A percentile compares a stretch with the other conserved stretches of the same genome.
These are phyloP conservation scores for Hypoxylon rubiginosum DNA, from an alignment of 2,329 filamentous ascomycete genomes.

Conservation along the genomic window DNA sequence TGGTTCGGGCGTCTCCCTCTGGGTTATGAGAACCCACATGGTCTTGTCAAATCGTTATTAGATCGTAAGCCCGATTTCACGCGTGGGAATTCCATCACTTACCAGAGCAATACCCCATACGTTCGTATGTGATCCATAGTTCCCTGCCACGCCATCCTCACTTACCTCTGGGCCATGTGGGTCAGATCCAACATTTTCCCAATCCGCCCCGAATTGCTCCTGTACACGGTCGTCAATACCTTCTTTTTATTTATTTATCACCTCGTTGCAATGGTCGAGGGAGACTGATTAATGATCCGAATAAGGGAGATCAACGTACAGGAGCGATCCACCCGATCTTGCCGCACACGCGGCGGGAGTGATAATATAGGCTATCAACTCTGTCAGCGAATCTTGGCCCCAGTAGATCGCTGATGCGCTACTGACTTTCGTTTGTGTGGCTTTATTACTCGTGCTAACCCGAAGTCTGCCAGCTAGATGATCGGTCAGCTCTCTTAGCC, in stretches of 20 bases:
- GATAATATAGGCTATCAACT: conserved; percentile 40
- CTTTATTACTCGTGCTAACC: conserved; percentile 32
- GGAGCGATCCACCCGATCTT: conserved; percentile 36
- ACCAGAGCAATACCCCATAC: conserved; percentile 33
- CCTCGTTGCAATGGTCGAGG: no score
- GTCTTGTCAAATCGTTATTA: conserved; percentile 31
- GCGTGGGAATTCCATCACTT: conserved; percentile 3
- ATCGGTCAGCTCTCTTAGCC: conserved; percentile 3
- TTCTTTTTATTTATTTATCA: background rate
- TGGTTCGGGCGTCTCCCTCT: conserved; percentile 28
- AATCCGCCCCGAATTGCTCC: conserved; percentile 33
- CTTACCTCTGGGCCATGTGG: conserved; percentile 4
- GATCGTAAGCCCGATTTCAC: background rate
- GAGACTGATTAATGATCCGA: background rate
- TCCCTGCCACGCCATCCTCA: conserved; percentile 14
- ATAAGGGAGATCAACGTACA: conserved; percentile 23
- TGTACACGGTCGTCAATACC: background rate
- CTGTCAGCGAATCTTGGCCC: background rate
- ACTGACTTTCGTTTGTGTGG: conserved; percentile 45
- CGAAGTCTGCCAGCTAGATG: conserved; percentile 46
- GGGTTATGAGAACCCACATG: conserved; percentile 49
- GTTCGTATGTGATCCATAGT: conserved; percentile 29
- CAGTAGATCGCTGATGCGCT: background rate
- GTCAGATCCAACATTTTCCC: conserved; percentile 2
- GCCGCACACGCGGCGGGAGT: background rate